phyloP scores from a whole-genome alignment of 768 basidiomycete genomes.

The Glaciozyma antarctica region DNA sequence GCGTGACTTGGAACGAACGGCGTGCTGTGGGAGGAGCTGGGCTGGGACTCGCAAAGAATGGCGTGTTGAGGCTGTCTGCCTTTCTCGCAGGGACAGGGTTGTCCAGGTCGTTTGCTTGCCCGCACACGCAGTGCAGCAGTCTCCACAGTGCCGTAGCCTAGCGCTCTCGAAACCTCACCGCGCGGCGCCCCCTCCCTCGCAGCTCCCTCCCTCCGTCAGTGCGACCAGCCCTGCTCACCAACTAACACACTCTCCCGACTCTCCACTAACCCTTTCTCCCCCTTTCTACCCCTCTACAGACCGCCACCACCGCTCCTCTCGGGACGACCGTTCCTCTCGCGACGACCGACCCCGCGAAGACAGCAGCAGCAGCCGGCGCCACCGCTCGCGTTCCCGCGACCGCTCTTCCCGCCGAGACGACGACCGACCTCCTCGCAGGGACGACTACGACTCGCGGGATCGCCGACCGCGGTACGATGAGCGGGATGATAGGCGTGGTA shows the following conservation, averaged over 20 bases:
- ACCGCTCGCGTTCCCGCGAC: conserved; percentile 4
- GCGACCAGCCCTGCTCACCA: background rate
- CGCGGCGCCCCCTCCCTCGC: background rate
- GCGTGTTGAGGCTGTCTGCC: background rate
- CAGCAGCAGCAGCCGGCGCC: conserved; percentile 19
- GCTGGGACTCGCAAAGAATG: background rate
- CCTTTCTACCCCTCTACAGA: background rate
- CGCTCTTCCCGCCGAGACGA: conserved; percentile 27
- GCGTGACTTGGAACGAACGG: background rate
- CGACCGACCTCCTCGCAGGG: conserved; percentile 8
- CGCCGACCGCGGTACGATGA: background rate
- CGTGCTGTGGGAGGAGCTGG: background rate
- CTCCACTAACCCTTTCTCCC: background rate
- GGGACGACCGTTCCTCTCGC: background rate
- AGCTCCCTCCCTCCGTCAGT: background rate
- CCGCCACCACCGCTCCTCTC: conserved; percentile 1
- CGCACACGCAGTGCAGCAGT: background rate
- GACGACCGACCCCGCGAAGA: conserved; percentile 13
- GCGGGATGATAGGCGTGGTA: background rate
- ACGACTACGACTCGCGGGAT: conserved; percentile 12
- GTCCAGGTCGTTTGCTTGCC: background rate
- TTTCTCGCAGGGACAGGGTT: conserved; percentile 1
- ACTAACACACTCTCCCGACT: background rate
- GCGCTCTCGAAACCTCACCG: background rate
- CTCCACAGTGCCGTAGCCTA: background rate